Evolutionary conservation across 768 basidiomycete species (phyloP).

Genomic region (Termitomyces sp.): DNA sequence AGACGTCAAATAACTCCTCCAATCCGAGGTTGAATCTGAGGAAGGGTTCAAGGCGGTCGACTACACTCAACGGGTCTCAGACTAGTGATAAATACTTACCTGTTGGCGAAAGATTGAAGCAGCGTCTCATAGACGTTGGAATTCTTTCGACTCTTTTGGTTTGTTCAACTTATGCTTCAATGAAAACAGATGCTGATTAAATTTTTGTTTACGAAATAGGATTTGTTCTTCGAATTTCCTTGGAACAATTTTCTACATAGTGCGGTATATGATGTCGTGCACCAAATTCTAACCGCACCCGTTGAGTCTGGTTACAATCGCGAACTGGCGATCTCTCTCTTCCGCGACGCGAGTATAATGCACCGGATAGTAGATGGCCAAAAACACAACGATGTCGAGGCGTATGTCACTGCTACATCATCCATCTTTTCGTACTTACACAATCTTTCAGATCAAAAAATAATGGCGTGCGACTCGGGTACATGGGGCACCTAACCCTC

Average conservation of each 20-base stretch:
- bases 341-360: constrained; percentile 82
- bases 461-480: constrained; percentile 80
- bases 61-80: constrained; percentile 25
- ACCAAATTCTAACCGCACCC: constrained; percentile 90
- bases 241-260: constrained; percentile 99
- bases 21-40: constrained; percentile 39
- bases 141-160: constrained; percentile 79
- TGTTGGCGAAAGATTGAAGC: constrained; percentile 79
- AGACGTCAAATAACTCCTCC: constrained; percentile 21
- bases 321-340: constrained; percentile 78
- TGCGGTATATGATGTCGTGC: constrained; percentile 92
- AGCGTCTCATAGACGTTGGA: constrained; percentile 67
- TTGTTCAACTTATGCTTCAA: constrained; percentile 21
- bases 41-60: constrained; percentile 49
- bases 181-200: background rate
- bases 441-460: constrained; percentile 51
- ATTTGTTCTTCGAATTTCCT: constrained; percentile 92
- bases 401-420: constrained; percentile 37
- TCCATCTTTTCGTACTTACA: background rate
- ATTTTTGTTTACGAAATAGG: constrained; percentile 40
- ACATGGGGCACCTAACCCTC: constrained; percentile 95
- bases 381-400: constrained; percentile 69
- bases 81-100: constrained; percentile 38
- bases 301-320: constrained; percentile 82
- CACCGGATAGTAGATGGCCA: constrained; percentile 87